phyloP scores from a whole-genome alignment of 495 filamentous ascomycete genomes.

The Bryoglossum gracile region DNA sequence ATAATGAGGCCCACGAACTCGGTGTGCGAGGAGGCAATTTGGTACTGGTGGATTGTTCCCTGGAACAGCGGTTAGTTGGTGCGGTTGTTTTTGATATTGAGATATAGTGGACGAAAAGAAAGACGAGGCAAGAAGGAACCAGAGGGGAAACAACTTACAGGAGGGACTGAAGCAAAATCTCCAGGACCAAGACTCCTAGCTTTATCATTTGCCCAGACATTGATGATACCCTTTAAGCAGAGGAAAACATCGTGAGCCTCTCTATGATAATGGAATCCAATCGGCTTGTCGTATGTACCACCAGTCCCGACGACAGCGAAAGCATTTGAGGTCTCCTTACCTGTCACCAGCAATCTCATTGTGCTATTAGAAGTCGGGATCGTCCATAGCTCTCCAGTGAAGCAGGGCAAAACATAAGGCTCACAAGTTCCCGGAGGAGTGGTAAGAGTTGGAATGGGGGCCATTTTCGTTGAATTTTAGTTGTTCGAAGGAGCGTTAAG shows the following conservation, averaged over 20 bases:
- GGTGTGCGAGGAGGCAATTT: conserved; percentile 37
- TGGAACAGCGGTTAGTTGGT: too few species aligned
- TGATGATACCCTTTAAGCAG: conserved; percentile 38
- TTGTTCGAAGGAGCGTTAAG: background rate
- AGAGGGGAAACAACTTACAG: conserved; percentile 25
- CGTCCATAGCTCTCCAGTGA: conserved; percentile 38
- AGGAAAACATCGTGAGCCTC: conserved; percentile 44
- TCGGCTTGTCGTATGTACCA: conserved; percentile 31
- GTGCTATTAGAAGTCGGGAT: conserved; percentile 39
- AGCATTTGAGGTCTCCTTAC: conserved; percentile 37
- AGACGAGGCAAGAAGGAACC: too few species aligned
- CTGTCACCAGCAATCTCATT: conserved; percentile 38
- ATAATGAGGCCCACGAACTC: conserved; percentile 39
- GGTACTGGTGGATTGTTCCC: conserved; percentile 37
- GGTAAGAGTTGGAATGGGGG: conserved; percentile 4
- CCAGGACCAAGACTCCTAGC: conserved; percentile 38
- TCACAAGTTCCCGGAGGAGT: conserved; percentile 14
- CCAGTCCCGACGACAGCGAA: conserved; percentile 42
- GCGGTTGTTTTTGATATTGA: background rate
- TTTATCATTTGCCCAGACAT: conserved; percentile 41
- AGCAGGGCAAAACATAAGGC: conserved; percentile 36
- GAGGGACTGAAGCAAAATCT: conserved; percentile 44
- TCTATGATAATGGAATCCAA: conserved; percentile 42
- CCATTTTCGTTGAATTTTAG: too few species aligned
- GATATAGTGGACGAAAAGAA: background rate